Evolutionary conservation across 1,284 basidiomycete species (phyloP), one percentile per base, ranked within the genome.

Genomic region (Irpex sp.): DNA sequence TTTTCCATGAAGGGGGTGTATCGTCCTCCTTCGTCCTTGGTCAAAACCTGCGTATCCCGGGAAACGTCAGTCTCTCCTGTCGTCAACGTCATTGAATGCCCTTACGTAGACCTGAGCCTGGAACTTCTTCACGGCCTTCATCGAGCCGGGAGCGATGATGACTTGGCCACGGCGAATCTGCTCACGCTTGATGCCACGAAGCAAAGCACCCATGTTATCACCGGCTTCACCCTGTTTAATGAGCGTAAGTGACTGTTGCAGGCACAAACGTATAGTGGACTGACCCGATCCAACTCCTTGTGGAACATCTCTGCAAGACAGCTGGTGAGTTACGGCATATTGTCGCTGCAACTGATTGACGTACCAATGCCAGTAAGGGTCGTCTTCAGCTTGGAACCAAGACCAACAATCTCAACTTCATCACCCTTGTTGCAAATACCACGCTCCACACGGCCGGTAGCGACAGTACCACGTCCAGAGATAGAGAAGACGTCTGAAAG

Each of bases 161-260:
- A 99, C 92, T 76, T 96, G 94, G 57, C 97, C 97, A 71, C 97
- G 91, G 68, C 85, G 85, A 73, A 99, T 80, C 77, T 99, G 95
- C 75, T 99, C 97, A 68, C 96, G 91, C 82, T 98, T 98, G 75
- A 98, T 81, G 76, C 97, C 96, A 78, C 97, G 94, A 60, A 99
- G 88, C 55, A 99, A 82, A 63, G 92, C 93, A 71, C 97, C 97
- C 94, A 98, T 98, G 83, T 99, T 99, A 80, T 99, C 97, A 73
- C 97, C 97, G 67, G 97, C 96, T 77, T 98, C 94, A 66, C 94
- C 96, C 87, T 88, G 63, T 51, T 51, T 42, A 45, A 45, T 21
- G 39, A 51, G 39, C 39, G 56, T 62, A 58, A 63, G 21, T 37
- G n/a, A 57, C 51, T 52, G 48, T 16, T 21, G 37, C 53, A 28